Base-by-base conservation (phyloP, 176 grass and related monocot genomes). In the Ananas comosus region DNA sequence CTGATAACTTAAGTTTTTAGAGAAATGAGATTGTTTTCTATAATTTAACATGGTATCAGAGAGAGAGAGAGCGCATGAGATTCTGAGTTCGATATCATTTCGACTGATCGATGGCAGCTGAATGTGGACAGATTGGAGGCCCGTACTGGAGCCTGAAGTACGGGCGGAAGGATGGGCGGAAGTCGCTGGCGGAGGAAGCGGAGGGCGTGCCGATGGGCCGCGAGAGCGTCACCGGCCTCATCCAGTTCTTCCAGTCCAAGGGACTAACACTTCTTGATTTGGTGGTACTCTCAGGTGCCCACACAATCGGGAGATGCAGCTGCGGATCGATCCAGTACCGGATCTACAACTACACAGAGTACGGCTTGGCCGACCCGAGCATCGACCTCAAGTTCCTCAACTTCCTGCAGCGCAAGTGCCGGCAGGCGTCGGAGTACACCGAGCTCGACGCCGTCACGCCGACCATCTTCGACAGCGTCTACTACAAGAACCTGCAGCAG, bases 261-360 rank as follows among this genome's bases (percentile, higher is more conserved):
- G 94, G 89, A 3, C 72, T 99, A 69, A 71, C 64, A 68, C 3
- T 82, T 48, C 9, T 90, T 13, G 94, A 99, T 69, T 64, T 99
- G 73, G 89, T 85, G 53, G 71, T 83, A 27, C 94, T 99, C 75
- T 91, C 86, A 21, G 91, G 80, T 75, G 89, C 93, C 10, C 94
- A 91, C 84, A 86, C 94, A 2, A 82, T 99, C 68, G 94, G 94
- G 17, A 74, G 72, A 51, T 76, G 79, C 14, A 88, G 58, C 24
- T 99, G 94, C 79, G 66, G 48, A 13, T 51, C 89, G 25, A 83
- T 93, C n/a, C 69, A 64, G 66, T 65, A 79, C 49, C 58, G 89
- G 11, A 74, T 99, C 2, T 83, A 70, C 63, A 85, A 76, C 71
- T 74, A 73, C 71, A 33, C 51, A 12, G 72, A 63, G 18, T 13